phyloP scores from a whole-genome alignment of 805 yeast genomes.

The Candida ortonii region DNA sequence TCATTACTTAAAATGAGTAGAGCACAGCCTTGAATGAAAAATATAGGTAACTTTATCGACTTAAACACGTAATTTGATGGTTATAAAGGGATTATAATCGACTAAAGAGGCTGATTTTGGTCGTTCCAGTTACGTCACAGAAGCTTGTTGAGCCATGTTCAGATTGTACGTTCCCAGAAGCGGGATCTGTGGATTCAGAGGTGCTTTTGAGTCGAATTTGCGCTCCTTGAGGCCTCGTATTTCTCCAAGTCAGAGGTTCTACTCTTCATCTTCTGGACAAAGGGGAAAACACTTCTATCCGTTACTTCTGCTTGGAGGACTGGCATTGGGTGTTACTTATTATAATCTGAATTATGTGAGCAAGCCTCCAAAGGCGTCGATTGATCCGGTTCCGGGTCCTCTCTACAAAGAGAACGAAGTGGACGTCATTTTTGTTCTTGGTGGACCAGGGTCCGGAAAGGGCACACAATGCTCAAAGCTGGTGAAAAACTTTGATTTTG shows the following conservation, averaged over 20 bases:
- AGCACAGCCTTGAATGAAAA: too few relatives aligned
- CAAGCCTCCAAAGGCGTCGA: conserved; percentile 33
- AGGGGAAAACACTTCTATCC: conserved; percentile 25
- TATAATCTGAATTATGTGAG: conserved; percentile 28
- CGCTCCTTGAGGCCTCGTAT: conserved; percentile 1
- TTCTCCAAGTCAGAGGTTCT: conserved; percentile 3
- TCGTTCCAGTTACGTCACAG: too few relatives aligned
- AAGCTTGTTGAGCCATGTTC: too few relatives aligned
- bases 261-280: conserved; percentile 13
- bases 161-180: too few relatives aligned
- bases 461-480: conserved; percentile 93
- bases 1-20: too few relatives aligned
- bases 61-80: too few relatives aligned
- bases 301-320: conserved; percentile 26
- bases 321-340: conserved; percentile 33
- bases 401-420: conserved; percentile 60
- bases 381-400: conserved; percentile 30
- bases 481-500: conserved; percentile 76
- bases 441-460: conserved; percentile 98
- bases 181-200: too few relatives aligned
- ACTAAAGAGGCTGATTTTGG: too few relatives aligned
- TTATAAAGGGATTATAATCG: too few relatives aligned
- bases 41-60: too few relatives aligned
- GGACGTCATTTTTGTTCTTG: conserved; percentile 84
- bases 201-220: too few relatives aligned